Percentiles rank a stretch among this genome's conserved stretches.
These are phyloP conservation scores for Monosporascus sp. DNA, from an alignment of 2,329 filamentous ascomycete genomes.

Conservation along the genomic window DNA sequence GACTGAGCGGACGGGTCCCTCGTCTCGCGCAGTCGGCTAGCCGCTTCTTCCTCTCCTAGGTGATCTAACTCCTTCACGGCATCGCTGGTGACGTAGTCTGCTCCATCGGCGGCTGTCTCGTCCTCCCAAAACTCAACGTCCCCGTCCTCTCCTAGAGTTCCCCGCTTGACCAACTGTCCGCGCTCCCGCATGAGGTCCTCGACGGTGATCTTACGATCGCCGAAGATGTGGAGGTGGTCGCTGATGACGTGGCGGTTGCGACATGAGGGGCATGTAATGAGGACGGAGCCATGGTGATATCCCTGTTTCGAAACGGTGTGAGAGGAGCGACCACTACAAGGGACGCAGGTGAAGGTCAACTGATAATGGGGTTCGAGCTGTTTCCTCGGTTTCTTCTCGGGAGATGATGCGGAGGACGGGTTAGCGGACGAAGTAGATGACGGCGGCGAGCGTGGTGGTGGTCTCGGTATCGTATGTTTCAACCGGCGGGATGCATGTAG, in stretches of 20 bases:
- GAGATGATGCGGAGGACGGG: background rate
- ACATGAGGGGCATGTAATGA: conserved; percentile 85
- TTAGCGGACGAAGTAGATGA: background rate
- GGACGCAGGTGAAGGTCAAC: conserved; percentile 87
- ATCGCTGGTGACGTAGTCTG: background rate
- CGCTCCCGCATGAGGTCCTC: conserved; percentile 74
- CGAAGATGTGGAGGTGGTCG: conserved; percentile 79
- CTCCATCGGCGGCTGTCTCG: conserved; percentile 36
- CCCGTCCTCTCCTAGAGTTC: conserved; percentile 68
- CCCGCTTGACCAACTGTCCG: conserved; percentile 68
- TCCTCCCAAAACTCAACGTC: conserved; percentile 92
- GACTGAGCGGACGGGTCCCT: conserved; percentile 13
- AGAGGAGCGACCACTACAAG: conserved; percentile 72
- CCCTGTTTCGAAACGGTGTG: conserved; percentile 90
- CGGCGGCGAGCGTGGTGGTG: conserved; percentile 7
- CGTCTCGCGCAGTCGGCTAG: conserved; percentile 4
- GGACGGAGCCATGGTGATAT: conserved; percentile 83
- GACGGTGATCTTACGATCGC: conserved; percentile 62
- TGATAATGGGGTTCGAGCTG: conserved; percentile 65
- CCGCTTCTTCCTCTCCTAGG: conserved; percentile 1
- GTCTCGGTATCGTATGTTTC: conserved; percentile 24
- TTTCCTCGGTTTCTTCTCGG: conserved; percentile 25
- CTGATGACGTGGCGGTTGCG: conserved; percentile 85
- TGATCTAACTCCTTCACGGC: background rate
- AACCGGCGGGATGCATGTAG: conserved; percentile 13